Percentiles rank a stretch among this genome's conserved stretches.
Conservation (phyloP, 164 flowering plant genomes). For the Litsea cubeba region DNA sequence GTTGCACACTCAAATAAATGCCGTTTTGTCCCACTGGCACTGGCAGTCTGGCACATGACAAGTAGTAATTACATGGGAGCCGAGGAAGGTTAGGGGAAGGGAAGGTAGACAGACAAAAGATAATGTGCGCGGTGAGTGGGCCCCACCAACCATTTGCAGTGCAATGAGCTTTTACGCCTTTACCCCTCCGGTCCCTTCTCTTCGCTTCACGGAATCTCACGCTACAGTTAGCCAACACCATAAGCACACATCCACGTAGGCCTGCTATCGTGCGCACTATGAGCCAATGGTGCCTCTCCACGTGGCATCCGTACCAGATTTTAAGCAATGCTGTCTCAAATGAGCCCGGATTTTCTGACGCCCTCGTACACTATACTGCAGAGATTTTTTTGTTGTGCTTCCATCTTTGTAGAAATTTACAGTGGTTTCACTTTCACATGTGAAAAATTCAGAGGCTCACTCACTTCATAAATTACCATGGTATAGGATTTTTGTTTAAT, state of each 20-base stretch:
- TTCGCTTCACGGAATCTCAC: conserved; percentile 19
- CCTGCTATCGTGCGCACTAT: conserved; percentile 9
- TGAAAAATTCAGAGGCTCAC: no score
- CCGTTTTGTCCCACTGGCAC: neutral
- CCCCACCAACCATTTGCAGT: neutral
- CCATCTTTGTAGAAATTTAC: no score
- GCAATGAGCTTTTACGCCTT: neutral
- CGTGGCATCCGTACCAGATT: conserved; percentile 11
- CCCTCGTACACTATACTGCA: neutral
- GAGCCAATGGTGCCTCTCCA: conserved; percentile 3
- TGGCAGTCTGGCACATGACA: no score
- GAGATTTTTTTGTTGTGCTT: no score
- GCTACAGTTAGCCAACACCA: conserved; percentile 7
- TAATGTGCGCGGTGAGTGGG: neutral
- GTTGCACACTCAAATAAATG: neutral
- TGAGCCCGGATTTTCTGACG: neutral
- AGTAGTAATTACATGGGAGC: neutral
- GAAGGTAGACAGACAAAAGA: neutral
- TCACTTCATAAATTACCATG: no score
- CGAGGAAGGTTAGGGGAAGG: no score
- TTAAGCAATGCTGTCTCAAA: conserved; percentile 4
- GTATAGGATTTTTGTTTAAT: no score
- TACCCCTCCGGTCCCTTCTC: neutral
- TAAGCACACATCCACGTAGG: neutral
- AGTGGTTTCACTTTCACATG: no score